Evolutionary conservation across 164 flowering plant species (phyloP), one percentile per base, ranked within the genome.

Genomic region (Santalum album): DNA sequence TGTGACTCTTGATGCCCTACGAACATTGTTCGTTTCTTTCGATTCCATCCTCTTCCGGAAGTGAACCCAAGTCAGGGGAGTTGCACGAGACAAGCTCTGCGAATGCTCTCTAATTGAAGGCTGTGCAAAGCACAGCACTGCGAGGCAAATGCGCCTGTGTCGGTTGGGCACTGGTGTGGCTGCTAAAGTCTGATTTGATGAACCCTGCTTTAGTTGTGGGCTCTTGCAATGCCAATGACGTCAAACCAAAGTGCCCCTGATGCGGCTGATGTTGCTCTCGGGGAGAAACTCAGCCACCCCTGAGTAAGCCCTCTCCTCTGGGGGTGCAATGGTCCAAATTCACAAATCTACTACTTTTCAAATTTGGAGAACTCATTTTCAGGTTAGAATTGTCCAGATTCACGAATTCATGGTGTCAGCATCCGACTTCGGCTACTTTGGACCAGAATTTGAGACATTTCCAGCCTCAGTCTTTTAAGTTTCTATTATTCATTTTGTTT

Each of bases 111-210:
- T 78, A 48, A 58, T 75, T 55, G 82, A 78, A 19, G 70, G 81
- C 55, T 77, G 76, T 65, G 75, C 59, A 1, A 75, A 76, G 64
- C n/a, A n/a, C n/a, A n/a, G n/a, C 55, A 49, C 44, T 76, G 86
- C 10, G 80, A 79, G 63, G 75, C 82, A n/a, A 72, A 67, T 65
- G 59, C 71, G 16, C 59, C 79, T 17, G 16, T 71, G 39, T 61
- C 83, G 12, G 71, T 55, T 49, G 88, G 71, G 25, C 96, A 88
- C 96, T 26, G 86, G 82, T 86, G 96, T 86, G 57, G 98, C 98
- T 61, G 81, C 96, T 57, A 90, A 83, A 75, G 54, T 79, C 81
- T 39, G 81, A 72, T 2, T 29, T 56, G 27, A 65, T 55, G 59
- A 65, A 50, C 43, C 44, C 69, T 6, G 54, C 72, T 27, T 35